Evolutionary conservation across 2,329 filamentous ascomycete genomes (phyloP), one percentile per base, ranked within the genome.

Genomic region (Fusarium sp.): DNA sequence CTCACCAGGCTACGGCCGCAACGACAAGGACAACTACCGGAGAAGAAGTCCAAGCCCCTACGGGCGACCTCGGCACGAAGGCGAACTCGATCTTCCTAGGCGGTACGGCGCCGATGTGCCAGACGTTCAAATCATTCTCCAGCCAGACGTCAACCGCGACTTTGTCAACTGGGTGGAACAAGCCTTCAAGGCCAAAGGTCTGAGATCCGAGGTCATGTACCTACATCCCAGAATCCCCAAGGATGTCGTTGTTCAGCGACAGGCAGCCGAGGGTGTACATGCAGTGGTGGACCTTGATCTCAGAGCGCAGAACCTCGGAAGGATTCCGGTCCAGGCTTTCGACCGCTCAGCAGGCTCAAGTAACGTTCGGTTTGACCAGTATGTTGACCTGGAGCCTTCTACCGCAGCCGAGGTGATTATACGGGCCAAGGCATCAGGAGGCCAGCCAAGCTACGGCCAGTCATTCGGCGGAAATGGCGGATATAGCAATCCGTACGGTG

Each of bases 191-290:
- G 88, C 89, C 36, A 91, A 92, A 64, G 91, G 91, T 3, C 86
- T 98, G 40, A 92, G 90, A 69, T 92, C 92, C 16, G 93, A 97
- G 77, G 91, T 95, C 22, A 92, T 98, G 83, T 93, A 93, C 75
- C 86, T 98, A 54, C 93, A 92, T 65, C 91, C 94, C 33, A 91
- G 93, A 25, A 90, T 97, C 54, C 90, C 93, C 20, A 91, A 95
- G 71, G 90, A 93, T 38, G 90, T 92, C 6, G 91, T 98, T n/a
- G 90, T 98, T 62, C 92, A 94, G 75, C 89, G 94, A 62, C 95
- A 98, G 80, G 94, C 97, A 40, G 85, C 95, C 13, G 95, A 98
- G 82, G 96, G 97, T 20, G 96, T 98, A 2, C 89, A 94, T 61
- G 96, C 93, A 10, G 93, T 98, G 16, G 91, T 94, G 6, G 92